Conservation (phyloP, 495 filamentous ascomycete species). For the Copromyces sp. region DNA sequence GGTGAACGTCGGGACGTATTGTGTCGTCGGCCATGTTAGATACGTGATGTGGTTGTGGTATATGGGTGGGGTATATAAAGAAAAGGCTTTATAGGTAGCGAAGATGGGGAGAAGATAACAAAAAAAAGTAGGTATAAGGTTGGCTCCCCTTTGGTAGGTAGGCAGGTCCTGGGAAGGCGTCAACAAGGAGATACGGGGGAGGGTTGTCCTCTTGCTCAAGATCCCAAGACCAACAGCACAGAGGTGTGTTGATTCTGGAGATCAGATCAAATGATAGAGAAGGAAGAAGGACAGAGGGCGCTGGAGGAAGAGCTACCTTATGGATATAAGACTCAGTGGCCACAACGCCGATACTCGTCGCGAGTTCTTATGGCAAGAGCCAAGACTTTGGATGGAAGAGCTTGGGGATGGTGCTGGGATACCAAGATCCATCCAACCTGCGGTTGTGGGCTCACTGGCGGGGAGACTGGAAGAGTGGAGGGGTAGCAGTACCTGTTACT, state of each 20-base stretch:
- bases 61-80: slow-evolving; percentile 4
- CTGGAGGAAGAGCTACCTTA: neutral
- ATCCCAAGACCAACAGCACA: neutral
- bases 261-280: neutral
- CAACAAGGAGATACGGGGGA: neutral
- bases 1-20: slow-evolving; percentile 29
- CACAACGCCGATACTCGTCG: neutral
- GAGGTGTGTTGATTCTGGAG: neutral
- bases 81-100: neutral
- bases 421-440: neutral
- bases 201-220: neutral
- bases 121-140: neutral
- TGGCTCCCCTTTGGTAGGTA: slow-evolving; percentile 5
- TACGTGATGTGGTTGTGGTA: neutral
- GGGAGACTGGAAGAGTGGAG: neutral
- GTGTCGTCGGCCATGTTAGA: slow-evolving; percentile 19
- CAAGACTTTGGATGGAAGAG: neutral
- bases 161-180: neutral
- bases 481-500: neutral
- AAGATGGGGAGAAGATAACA: neutral
- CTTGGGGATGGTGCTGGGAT: neutral
- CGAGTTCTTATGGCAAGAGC: neutral
- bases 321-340: neutral
- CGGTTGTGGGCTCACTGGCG: neutral
- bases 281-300: neutral